phyloP scores from a whole-genome alignment of 2,329 filamentous ascomycete genomes.

The Plenodomus lindquistii region DNA sequence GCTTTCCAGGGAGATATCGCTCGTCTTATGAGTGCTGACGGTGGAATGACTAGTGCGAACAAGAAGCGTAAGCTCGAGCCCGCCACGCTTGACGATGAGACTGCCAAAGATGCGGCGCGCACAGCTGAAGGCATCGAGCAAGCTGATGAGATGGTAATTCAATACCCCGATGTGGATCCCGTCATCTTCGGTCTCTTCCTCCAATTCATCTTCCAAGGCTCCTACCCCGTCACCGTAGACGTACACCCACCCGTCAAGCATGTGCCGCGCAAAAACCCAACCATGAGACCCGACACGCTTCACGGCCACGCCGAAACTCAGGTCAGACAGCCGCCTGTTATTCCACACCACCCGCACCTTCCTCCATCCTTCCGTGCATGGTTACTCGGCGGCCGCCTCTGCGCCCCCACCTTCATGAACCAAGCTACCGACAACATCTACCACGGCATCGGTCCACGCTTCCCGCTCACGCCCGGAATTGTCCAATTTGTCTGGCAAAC shows the following conservation, averaged over 20 bases:
- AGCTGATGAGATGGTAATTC: not conserved
- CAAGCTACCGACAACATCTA: slow-evolving; percentile 15
- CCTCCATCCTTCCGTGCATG: slow-evolving; percentile 22
- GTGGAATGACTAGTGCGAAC: not conserved
- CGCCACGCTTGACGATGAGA: not conserved
- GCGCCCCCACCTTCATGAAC: slow-evolving; percentile 17
- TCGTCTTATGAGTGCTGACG: not conserved
- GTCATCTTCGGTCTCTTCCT: slow-evolving; percentile 25
- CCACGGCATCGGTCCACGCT: slow-evolving; percentile 9
- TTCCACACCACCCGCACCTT: slow-evolving; percentile 5
- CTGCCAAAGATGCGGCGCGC: not conserved
- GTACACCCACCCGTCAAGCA: not conserved
- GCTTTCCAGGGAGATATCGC: slow-evolving; percentile 10
- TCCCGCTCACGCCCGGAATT: slow-evolving; percentile 13
- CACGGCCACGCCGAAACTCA: not conserved
- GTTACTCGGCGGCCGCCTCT: slow-evolving; percentile 17
- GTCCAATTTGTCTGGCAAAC: slow-evolving; percentile 14
- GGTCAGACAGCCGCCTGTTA: not conserved
- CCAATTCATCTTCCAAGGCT: slow-evolving; percentile 23
- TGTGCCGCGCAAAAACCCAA: not conserved
- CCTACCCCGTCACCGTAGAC: slow-evolving; percentile 16
- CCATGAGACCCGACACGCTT: not conserved
- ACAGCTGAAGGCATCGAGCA: not conserved
- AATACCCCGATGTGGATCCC: slow-evolving; percentile 10
- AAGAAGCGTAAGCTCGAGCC: slow-evolving; percentile 17